Conservation (phyloP, 129 eudicot genomes). For the Pittosporum tobira region DNA sequence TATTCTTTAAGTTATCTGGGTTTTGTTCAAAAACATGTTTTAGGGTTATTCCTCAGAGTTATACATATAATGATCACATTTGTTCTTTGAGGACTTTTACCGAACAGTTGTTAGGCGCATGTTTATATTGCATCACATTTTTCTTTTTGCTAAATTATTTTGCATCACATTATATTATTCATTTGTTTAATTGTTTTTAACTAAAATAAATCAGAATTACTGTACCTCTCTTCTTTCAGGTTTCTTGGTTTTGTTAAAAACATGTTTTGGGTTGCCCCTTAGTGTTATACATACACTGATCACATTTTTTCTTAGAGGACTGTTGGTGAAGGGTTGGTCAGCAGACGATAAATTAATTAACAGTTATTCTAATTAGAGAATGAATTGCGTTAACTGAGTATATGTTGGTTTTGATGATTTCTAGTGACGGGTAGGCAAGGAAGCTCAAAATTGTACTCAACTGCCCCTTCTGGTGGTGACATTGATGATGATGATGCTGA, state of each 20-base stretch:
- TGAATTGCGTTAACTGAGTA: background rate
- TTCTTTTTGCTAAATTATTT: no score
- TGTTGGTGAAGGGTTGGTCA: slow-evolving; percentile 18
- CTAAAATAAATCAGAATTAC: background rate
- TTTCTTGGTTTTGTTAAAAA: background rate
- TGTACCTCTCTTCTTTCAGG: background rate
- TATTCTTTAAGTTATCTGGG: background rate
- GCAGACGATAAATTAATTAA: background rate
- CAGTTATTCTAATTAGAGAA: background rate
- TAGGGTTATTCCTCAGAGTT: background rate
- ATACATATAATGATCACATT: background rate
- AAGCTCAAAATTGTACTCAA: slow-evolving; percentile 40
- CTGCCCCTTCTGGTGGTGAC: slow-evolving; percentile 22
- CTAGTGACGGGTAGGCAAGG: slow-evolving; percentile 44
- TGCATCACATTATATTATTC: no score
- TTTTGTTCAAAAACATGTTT: background rate
- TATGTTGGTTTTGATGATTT: slow-evolving; percentile 7
- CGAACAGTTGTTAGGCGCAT: slow-evolving; percentile 21
- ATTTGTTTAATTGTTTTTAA: no score
- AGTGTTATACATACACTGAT: background rate
- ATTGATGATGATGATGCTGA: slow-evolving; percentile 16
- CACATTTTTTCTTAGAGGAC: background rate
- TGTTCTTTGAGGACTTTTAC: slow-evolving; percentile 3
- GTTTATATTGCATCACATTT: no score
- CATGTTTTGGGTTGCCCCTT: no score